These are phyloP conservation scores for Aspergillus tamarii DNA, from an alignment of 2,329 filamentous ascomycete species.

Conservation along the genomic window DNA sequence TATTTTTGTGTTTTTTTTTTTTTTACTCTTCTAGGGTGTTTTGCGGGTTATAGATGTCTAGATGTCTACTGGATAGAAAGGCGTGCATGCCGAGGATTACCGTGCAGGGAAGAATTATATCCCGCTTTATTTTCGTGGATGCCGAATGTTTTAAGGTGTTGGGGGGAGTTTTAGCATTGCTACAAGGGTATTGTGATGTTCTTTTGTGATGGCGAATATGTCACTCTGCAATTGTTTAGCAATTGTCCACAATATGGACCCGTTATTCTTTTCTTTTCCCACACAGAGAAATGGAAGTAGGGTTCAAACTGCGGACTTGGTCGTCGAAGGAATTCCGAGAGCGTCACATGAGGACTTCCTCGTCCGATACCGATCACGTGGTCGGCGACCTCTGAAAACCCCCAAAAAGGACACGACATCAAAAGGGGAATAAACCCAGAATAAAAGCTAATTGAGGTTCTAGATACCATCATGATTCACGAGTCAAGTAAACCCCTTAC, in stretches of 20 bases:
- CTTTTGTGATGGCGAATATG: not conserved
- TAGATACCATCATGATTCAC: not conserved
- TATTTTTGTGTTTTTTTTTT: too few relatives aligned
- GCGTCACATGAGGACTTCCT: not conserved
- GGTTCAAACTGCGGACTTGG: not conserved
- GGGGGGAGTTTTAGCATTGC: not conserved
- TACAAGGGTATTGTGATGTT: not conserved
- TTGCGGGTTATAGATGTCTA: not conserved
- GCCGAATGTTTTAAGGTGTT: not conserved
- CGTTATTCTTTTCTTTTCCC: too few relatives aligned
- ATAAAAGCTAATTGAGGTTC: not conserved
- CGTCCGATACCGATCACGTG: not conserved
- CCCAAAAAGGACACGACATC: not conserved
- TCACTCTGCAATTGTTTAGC: not conserved
- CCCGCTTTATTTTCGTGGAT: conserved; percentile 6
- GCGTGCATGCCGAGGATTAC: conserved; percentile 4
- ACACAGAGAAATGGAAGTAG: not conserved
- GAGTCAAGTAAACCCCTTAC: not conserved
- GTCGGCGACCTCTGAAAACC: not conserved
- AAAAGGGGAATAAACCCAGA: not conserved
- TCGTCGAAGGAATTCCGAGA: not conserved
- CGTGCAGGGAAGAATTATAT: conserved; percentile 4
- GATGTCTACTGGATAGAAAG: not conserved
- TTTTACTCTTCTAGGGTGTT: not conserved
- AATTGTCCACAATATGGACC: not conserved